phyloP scores from a whole-genome alignment of 176 grass and related monocot species.

The Eragrostis curvula region DNA sequence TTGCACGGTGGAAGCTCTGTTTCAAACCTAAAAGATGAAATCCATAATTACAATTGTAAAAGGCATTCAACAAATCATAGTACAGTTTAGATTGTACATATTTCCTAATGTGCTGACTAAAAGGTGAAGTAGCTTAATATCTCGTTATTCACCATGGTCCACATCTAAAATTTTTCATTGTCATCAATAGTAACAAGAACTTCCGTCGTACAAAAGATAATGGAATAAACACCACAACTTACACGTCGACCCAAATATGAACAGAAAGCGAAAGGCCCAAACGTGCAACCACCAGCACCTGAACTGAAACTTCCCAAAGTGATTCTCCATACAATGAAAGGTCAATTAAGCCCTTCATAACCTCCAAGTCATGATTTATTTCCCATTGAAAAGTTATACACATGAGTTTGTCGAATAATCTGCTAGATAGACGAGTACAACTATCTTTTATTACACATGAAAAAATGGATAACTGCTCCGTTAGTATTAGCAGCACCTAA shows the following conservation, averaged over 20 bases:
- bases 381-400: too few species aligned
- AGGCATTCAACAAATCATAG: background rate
- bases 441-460: background rate
- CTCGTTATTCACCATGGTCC: background rate
- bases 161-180: background rate
- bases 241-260: background rate
- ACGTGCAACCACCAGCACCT: conserved; percentile 12
- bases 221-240: background rate
- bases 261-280: background rate
- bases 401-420: background rate
- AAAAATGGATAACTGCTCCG: background rate
- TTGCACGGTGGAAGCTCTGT: background rate
- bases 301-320: conserved; percentile 21
- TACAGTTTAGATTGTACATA: background rate
- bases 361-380: background rate
- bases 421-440: background rate
- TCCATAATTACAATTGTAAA: background rate
- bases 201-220: background rate
- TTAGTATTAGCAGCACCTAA: background rate
- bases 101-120: background rate
- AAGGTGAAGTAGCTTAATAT: background rate
- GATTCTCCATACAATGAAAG: background rate
- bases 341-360: background rate
- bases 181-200: background rate
- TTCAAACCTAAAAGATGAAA: background rate